phyloP scores from a whole-genome alignment of 805 yeast genomes.

The Lipomyces yamanashiensis region DNA sequence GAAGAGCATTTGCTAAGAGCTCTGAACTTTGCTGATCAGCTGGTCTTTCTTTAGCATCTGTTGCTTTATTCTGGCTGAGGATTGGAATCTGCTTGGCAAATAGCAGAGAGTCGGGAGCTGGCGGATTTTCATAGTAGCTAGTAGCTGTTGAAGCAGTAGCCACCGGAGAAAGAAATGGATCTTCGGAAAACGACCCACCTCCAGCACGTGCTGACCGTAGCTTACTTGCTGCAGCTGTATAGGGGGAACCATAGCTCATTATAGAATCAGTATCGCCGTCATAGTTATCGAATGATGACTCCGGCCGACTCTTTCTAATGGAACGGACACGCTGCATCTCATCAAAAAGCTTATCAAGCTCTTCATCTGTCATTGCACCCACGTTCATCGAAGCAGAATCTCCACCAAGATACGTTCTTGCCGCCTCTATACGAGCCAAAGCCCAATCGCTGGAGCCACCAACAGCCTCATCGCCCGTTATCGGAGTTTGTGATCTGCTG shows the following conservation, averaged over 20 bases:
- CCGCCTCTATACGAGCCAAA: conserved; percentile 33
- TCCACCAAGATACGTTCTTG: conserved; percentile 21
- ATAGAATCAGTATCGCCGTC: conserved; percentile 27
- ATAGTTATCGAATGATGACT: conserved; percentile 15
- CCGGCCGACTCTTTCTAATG: conserved; percentile 23
- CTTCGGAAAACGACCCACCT: neutral
- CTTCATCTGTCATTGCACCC: conserved; percentile 28
- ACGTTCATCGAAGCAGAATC: conserved; percentile 23
- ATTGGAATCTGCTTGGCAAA: conserved; percentile 4
- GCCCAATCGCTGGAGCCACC: conserved; percentile 26
- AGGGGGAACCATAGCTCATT: conserved; percentile 17
- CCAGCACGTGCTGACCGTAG: neutral
- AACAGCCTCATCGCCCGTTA: conserved; percentile 6
- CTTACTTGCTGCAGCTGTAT: neutral
- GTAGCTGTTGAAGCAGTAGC: conserved; percentile 6
- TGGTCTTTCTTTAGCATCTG: conserved; percentile 4
- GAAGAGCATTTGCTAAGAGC: neutral
- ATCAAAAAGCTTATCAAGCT: conserved; percentile 33
- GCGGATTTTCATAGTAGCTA: neutral
- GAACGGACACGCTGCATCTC: conserved; percentile 33
- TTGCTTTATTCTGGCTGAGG: neutral
- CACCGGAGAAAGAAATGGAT: conserved; percentile 1
- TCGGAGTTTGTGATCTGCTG: conserved; percentile 6
- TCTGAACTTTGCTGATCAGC: neutral
- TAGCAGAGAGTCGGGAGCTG: conserved; percentile 3